A percentile compares a stretch with the other conserved stretches of the same genome.
Evolutionary conservation across 2,329 filamentous ascomycete genomes (phyloP).

Genomic region (Leptographium galeiforme): DNA sequence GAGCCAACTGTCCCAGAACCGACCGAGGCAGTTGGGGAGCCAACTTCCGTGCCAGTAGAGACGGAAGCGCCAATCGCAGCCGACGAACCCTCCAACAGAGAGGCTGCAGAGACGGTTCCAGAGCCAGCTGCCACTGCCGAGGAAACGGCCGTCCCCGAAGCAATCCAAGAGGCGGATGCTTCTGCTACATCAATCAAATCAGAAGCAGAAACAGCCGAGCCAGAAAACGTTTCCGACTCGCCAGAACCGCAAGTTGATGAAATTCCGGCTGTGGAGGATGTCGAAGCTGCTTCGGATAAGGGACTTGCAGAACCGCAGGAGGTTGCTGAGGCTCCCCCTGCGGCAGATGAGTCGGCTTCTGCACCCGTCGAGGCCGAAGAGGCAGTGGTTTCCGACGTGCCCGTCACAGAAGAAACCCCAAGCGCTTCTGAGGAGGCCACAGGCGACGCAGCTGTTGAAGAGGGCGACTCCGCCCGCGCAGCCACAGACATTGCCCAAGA

Average conservation of each 20-base stretch:
- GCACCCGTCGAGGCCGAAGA: neutral
- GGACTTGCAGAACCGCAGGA: neutral
- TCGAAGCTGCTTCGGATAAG: neutral
- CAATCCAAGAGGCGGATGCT: no score
- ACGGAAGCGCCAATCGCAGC: neutral
- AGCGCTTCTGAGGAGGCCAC: neutral
- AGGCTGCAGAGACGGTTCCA: no score
- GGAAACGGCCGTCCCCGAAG: no score
- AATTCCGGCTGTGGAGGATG: neutral
- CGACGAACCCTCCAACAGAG: neutral
- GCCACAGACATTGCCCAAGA: no score
- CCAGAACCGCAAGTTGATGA: neutral
- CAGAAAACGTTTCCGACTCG: neutral
- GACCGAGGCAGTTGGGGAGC: no score
- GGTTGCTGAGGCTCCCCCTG: neutral
- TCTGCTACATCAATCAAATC: no score
- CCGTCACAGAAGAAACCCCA: neutral
- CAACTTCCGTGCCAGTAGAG: neutral
- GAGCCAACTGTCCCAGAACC: no score
- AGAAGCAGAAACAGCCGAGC: no score
- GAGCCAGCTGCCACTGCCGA: no score
- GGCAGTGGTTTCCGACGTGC: neutral
- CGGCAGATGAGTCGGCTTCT: neutral
- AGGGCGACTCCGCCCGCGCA: neutral
- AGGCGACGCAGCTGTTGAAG: neutral